These are phyloP conservation scores for Paraphoma sp. DNA, from an alignment of 2,329 filamentous ascomycete species.

Conservation along the genomic window DNA sequence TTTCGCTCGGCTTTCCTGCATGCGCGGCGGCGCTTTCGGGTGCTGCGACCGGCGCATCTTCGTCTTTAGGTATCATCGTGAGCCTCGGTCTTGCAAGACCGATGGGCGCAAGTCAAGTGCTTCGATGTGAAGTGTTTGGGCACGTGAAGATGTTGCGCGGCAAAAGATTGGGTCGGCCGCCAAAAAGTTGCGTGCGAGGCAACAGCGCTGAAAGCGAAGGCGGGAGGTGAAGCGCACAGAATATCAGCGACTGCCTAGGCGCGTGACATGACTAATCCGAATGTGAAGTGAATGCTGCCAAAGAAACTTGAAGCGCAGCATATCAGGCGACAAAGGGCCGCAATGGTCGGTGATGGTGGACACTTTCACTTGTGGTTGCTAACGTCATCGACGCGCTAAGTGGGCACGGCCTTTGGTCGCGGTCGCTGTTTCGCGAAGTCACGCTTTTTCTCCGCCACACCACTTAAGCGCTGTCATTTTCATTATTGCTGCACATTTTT, in stretches of 20 bases:
- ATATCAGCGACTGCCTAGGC: neutral
- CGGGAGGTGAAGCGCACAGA: neutral
- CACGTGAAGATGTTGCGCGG: neutral
- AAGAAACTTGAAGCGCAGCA: neutral
- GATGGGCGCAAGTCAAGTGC: neutral
- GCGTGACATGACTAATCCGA: neutral
- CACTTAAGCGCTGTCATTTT: no score
- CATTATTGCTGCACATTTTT: no score
- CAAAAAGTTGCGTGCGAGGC: conserved; percentile 16
- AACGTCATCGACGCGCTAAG: conserved; percentile 7
- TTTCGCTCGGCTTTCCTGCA: conserved; percentile 11
- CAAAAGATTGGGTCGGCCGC: neutral
- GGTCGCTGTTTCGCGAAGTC: conserved; percentile 4
- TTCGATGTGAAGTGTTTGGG: neutral
- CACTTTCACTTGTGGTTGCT: neutral
- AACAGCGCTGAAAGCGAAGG: conserved; percentile 16
- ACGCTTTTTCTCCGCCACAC: neutral
- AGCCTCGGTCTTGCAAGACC: neutral
- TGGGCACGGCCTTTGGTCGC: neutral
- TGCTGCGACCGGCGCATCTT: conserved; percentile 10
- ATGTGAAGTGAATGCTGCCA: neutral
- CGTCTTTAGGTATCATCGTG: conserved; percentile 17
- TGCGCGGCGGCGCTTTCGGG: conserved; percentile 14
- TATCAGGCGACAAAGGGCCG: conserved; percentile 2
- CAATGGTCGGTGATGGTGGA: neutral